Percentiles rank a stretch among this genome's conserved stretches.
Evolutionary conservation across 805 yeast genomes (phyloP).

Genomic region (Kodamaea kaohsiungensis): DNA sequence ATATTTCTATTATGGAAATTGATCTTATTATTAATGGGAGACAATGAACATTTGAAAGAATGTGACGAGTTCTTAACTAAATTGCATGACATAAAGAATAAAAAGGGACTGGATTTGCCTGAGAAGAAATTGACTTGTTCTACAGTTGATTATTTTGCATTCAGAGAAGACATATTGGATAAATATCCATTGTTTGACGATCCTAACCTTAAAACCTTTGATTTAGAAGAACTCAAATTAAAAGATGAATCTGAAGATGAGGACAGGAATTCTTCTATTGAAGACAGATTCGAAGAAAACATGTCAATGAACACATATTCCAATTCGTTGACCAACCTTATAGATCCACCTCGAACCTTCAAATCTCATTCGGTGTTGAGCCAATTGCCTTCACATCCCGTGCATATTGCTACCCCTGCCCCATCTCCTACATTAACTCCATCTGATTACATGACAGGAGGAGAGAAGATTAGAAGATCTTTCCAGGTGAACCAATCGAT

Average conservation of each 20-base stretch:
- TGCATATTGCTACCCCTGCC: constrained; percentile 84
- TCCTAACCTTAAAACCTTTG: constrained; percentile 31
- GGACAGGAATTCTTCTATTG: constrained; percentile 11
- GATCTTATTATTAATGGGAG: constrained; percentile 65
- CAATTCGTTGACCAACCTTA: constrained; percentile 57
- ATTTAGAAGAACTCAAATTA: constrained; percentile 31
- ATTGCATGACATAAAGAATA: constrained; percentile 38
- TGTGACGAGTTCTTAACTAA: constrained; percentile 50
- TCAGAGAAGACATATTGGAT: constrained; percentile 69
- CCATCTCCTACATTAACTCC: constrained; percentile 71
- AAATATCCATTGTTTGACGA: constrained; percentile 73
- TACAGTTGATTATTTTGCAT: constrained; percentile 82
- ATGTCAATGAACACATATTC: constrained; percentile 45
- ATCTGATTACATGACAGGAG: constrained; percentile 47
- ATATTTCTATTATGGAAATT: constrained; percentile 55
- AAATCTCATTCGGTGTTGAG: constrained; percentile 44
- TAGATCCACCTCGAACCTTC: constrained; percentile 58
- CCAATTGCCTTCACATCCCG: constrained; percentile 51
- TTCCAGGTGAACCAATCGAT: constrained; percentile 66
- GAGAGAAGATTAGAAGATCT: constrained; percentile 51
- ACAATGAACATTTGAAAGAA: constrained; percentile 32
- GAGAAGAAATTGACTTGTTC: constrained; percentile 53
- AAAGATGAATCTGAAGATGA: background rate
- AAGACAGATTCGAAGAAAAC: constrained; percentile 30
- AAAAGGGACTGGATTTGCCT: constrained; percentile 19